Evolutionary conservation across 345 rosid species (phyloP).

Genomic region (Carallia brachiata): DNA sequence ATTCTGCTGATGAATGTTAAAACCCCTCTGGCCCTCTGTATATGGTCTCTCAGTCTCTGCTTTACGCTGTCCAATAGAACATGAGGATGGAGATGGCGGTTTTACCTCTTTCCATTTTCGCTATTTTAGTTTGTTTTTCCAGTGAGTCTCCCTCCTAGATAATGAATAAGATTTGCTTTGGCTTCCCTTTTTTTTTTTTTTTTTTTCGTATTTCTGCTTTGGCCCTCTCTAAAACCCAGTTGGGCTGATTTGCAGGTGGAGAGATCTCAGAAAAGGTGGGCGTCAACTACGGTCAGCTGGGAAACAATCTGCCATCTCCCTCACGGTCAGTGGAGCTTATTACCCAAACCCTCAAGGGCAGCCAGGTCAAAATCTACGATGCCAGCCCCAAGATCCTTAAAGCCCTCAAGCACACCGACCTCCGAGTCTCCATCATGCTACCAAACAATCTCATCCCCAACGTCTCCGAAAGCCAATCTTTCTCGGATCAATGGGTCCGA

Average conservation of each 20-base stretch:
- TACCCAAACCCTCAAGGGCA: constrained; percentile 43
- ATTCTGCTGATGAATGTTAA: no score
- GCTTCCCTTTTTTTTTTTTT: neutral
- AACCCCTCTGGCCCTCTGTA: neutral
- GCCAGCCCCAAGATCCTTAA: constrained; percentile 63
- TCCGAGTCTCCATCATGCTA: constrained; percentile 64
- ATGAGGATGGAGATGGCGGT: neutral
- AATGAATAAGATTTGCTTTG: neutral
- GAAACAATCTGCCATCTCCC: constrained; percentile 66
- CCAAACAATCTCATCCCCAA: constrained; percentile 59
- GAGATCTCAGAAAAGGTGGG: constrained; percentile 55
- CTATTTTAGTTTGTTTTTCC: constrained; percentile 7
- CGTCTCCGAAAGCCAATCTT: constrained; percentile 36
- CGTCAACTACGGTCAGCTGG: constrained; percentile 78
- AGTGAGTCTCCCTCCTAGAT: neutral
- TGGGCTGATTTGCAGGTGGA: constrained; percentile 28
- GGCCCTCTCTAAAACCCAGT: neutral
- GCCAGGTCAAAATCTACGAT: constrained; percentile 69
- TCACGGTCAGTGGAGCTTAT: constrained; percentile 44
- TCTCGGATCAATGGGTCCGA: constrained; percentile 61
- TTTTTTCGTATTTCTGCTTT: no score
- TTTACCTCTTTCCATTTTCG: constrained; percentile 10
- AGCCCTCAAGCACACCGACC: constrained; percentile 48
- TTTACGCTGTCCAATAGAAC: neutral
- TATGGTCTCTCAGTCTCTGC: neutral